Percentiles rank a stretch among this genome's conserved stretches.
These are phyloP conservation scores for Lentinula lateritia DNA, from an alignment of 768 basidiomycete genomes.

Conservation along the genomic window DNA sequence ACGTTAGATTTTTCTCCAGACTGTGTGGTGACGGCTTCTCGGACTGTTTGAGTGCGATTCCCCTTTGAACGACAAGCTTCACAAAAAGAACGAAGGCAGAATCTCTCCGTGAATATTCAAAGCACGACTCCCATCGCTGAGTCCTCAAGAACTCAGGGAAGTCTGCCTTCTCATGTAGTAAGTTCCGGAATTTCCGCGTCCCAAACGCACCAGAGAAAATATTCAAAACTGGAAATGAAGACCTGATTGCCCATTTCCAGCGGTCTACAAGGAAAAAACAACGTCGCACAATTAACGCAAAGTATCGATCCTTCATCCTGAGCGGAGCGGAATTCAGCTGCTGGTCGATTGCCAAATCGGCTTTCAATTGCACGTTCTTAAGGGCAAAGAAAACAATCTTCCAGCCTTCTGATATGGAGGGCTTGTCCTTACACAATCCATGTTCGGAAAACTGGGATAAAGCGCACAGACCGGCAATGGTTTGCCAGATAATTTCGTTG, in stretches of 20 bases:
- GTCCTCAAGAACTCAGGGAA: conserved; percentile 69
- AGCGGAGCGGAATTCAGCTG: conserved; percentile 28
- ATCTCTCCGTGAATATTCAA: conserved; percentile 47
- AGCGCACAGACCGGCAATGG: conserved; percentile 62
- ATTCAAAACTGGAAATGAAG: conserved; percentile 53
- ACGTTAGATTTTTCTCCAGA: conserved; percentile 63
- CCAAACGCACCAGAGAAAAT: conserved; percentile 70
- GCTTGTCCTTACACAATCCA: conserved; percentile 28
- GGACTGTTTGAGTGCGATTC: conserved; percentile 25
- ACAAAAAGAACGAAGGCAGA: conserved; percentile 76
- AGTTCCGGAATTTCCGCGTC: conserved; percentile 68
- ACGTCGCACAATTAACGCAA: conserved; percentile 61
- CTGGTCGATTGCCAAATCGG: conserved; percentile 47
- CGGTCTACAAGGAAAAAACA: conserved; percentile 66
- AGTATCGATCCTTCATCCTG: conserved; percentile 62
- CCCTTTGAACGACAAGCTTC: conserved; percentile 72
- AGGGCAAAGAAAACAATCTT: neutral
- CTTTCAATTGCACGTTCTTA: conserved; percentile 36
- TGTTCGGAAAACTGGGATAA: conserved; percentile 72
- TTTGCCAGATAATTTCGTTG: conserved; percentile 71
- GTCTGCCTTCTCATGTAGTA: conserved; percentile 53
- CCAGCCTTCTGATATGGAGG: conserved; percentile 12
- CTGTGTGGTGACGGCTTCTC: conserved; percentile 29
- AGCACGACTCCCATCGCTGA: conserved; percentile 48
- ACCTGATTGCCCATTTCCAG: conserved; percentile 74